Percentiles rank a stretch among this genome's conserved stretches.
phyloP scores from a whole-genome alignment of 768 basidiomycete species.

The Phallus indusiatus region DNA sequence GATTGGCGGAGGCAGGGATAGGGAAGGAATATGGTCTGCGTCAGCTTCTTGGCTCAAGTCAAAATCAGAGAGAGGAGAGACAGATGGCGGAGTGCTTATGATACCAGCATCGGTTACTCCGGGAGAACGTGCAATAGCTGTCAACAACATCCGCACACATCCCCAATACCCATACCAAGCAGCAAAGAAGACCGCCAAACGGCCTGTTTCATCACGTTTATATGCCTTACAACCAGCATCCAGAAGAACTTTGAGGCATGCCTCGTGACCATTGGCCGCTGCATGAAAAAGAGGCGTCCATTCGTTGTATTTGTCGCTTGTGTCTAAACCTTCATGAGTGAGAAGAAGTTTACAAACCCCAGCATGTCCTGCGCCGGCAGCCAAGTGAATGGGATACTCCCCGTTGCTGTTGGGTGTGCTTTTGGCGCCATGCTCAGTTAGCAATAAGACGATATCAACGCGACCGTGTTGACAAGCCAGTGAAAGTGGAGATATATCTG shows the following conservation, averaged over 20 bases:
- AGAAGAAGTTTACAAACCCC: slow-evolving; percentile 76
- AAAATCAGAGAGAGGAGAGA: slow-evolving; percentile 22
- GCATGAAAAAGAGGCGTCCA: slow-evolving; percentile 98
- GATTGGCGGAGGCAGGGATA: slow-evolving; percentile 95
- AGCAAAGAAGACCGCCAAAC: slow-evolving; percentile 84
- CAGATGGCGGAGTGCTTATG: slow-evolving; percentile 5
- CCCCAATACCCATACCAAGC: slow-evolving; percentile 88
- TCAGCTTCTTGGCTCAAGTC: slow-evolving; percentile 48
- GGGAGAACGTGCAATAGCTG: slow-evolving; percentile 23
- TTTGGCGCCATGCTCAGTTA: slow-evolving; percentile 69
- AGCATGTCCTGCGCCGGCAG: slow-evolving; percentile 84
- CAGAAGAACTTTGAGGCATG: slow-evolving; percentile 70
- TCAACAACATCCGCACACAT: slow-evolving; percentile 55
- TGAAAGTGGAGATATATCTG: slow-evolving; percentile 78
- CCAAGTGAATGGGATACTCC: slow-evolving; percentile 95
- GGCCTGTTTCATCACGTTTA: slow-evolving; percentile 73
- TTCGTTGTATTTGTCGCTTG: slow-evolving; percentile 92
- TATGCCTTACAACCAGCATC: slow-evolving; percentile 72
- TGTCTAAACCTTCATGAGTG: slow-evolving; percentile 68
- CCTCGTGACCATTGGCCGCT: slow-evolving; percentile 70
- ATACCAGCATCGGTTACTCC: slow-evolving; percentile 3
- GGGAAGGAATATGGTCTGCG: slow-evolving; percentile 84
- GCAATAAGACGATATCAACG: slow-evolving; percentile 65
- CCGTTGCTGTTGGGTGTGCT: slow-evolving; percentile 86
- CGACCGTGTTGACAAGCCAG: slow-evolving; percentile 89